Base-by-base conservation (phyloP, 352 stramenopile species). In the Phytopythium mirpurense region DNA sequence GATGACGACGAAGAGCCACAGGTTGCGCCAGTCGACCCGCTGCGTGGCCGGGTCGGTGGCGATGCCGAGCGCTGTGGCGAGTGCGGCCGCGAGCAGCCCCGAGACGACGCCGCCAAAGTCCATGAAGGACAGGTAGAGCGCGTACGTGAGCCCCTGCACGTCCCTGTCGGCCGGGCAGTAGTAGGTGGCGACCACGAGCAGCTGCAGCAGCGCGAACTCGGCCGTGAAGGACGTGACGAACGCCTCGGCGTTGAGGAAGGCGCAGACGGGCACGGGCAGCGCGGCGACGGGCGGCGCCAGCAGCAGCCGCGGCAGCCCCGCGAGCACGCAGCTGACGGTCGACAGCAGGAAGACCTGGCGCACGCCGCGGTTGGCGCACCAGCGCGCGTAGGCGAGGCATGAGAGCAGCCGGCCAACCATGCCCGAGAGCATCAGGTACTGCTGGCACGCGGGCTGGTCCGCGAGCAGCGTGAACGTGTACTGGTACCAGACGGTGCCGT, bases 61-160 rank as follows among this genome's bases (percentile, higher is more conserved):
- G 27, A 93, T 90, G 0, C 80, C 83, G 9, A 93, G 49, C 16
- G 61, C 48, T 15, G 65, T 70, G 34, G 90, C 77, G 27, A 89
- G 35, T 1, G 72, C 37, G 10, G 83, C 83, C 15, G 70, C 80
- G 14, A 88, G 57, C 15, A 93, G 48, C 10, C 79, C 77, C 5
- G 79, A 90, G 2, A 90, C 54, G 26, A 91, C 79, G 26, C 80
- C 83, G 16, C 83, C 83, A 63, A 93, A 90, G 66, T 93, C 80
- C 78, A 93, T 93, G 55, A 90, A 89, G 14, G 80, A 90, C 36
- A 93, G 61, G 57, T 77, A 93, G 49, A 93, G 60, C 42, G 83
- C 80, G 59, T 93, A 93, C 43, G 83, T 87, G 27, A 93, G 63
- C 3, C 83, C 83, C 52, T 89, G 78, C 10, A 88, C 63, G 3